phyloP scores from a whole-genome alignment of 2,329 filamentous ascomycete genomes.

The Aspergillus nomiae region DNA sequence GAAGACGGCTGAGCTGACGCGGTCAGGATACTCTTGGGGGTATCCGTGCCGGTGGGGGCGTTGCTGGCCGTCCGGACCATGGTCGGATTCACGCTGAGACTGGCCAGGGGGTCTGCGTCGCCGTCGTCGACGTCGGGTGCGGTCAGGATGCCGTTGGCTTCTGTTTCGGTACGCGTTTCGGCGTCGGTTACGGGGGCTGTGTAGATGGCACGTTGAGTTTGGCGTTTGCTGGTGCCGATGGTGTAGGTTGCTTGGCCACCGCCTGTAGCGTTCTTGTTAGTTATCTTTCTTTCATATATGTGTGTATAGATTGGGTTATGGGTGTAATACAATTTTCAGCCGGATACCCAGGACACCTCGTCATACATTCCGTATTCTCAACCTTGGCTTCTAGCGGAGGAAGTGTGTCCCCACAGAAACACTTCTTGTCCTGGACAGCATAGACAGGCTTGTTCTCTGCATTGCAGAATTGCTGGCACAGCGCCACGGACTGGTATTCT shows the following conservation, averaged over 20 bases:
- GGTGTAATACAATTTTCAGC: conserved; percentile 22
- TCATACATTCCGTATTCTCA: conserved; percentile 23
- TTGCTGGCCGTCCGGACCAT: conserved; percentile 11
- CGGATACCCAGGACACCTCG: conserved; percentile 23
- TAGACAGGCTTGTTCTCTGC: conserved; percentile 15
- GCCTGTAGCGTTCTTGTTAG: neutral
- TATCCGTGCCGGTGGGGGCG: conserved; percentile 2
- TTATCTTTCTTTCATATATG: too few relatives aligned
- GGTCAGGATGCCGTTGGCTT: conserved; percentile 13
- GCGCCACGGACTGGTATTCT: conserved; percentile 6
- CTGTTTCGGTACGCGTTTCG: conserved; percentile 10
- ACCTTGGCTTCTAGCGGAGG: conserved; percentile 20
- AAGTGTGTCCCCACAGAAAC: conserved; percentile 25
- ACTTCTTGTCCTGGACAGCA: conserved; percentile 22
- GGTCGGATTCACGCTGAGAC: conserved; percentile 16
- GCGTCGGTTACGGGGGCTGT: conserved; percentile 12
- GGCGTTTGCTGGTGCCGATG: conserved; percentile 1
- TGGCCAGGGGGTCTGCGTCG: conserved; percentile 19
- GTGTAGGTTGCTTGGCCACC: conserved; percentile 19
- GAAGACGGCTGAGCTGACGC: conserved; percentile 8
- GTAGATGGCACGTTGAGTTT: too few relatives aligned
- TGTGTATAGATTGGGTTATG: too few relatives aligned
- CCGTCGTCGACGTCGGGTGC: conserved; percentile 21
- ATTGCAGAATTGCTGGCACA: conserved; percentile 23
- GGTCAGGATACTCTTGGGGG: conserved; percentile 21